phyloP scores from a whole-genome alignment of 352 stramenopile genomes.

The Peronospora farinosa region DNA sequence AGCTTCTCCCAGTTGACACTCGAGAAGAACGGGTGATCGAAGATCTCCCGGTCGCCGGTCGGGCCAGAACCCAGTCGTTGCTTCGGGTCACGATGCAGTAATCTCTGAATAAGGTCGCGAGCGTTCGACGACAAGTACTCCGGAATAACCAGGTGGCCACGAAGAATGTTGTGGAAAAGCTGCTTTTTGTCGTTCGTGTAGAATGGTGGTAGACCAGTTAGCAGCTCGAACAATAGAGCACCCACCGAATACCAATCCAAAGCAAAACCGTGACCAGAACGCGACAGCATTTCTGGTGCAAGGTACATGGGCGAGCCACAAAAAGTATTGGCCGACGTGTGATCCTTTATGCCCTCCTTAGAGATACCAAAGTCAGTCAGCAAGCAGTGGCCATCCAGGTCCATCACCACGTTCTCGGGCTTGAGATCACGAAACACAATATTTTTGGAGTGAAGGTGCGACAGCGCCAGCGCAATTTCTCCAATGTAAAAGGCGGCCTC shows the following conservation, averaged over 20 bases:
- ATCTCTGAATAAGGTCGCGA: conserved; percentile 68
- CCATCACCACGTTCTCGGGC: conserved; percentile 84
- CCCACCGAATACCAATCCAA: conserved; percentile 85
- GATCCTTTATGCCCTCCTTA: conserved; percentile 83
- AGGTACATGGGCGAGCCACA: conserved; percentile 85
- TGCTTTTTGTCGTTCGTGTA: conserved; percentile 88
- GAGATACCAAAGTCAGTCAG: conserved; percentile 85
- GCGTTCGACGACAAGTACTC: conserved; percentile 73
- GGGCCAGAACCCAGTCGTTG: conserved; percentile 69
- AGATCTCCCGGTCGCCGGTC: conserved; percentile 75
- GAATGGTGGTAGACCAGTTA: conserved; percentile 80
- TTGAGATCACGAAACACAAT: conserved; percentile 87
- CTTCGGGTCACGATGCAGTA: conserved; percentile 76
- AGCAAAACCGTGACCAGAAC: conserved; percentile 73
- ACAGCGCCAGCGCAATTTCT: conserved; percentile 74
- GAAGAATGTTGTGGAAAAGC: conserved; percentile 87
- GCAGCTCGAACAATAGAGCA: conserved; percentile 69
- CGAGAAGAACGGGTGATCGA: conserved; percentile 81
- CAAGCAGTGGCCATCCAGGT: conserved; percentile 73
- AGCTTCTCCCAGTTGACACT: conserved; percentile 83
- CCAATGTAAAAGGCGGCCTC: conserved; percentile 83
- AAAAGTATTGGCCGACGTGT: conserved; percentile 83
- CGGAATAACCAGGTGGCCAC: conserved; percentile 71
- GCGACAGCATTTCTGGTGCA: conserved; percentile 75
- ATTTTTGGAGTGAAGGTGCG: conserved; percentile 80